Conservation (phyloP, 805 yeast genomes). For the Candida michaelii region DNA sequence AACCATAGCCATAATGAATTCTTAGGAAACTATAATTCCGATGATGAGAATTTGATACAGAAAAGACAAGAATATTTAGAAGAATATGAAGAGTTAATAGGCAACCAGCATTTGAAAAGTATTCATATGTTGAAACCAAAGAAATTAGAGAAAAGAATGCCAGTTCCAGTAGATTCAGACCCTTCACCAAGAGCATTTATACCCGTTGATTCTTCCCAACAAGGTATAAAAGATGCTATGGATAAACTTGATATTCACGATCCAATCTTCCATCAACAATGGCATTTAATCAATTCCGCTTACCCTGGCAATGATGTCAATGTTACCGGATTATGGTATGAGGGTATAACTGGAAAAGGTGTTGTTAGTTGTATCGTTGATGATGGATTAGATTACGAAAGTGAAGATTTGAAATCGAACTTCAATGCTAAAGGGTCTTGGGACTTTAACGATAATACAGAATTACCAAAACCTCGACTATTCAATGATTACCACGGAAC, state of each 20-base stretch:
- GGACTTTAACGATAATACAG: conserved; percentile 81
- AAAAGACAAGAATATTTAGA: conserved; percentile 29
- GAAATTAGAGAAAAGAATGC: conserved; percentile 54
- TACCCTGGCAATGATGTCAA: conserved; percentile 85
- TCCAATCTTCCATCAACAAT: conserved; percentile 80
- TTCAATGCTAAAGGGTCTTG: conserved; percentile 82
- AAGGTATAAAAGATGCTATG: conserved; percentile 45
- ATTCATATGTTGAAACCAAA: conserved; percentile 58
- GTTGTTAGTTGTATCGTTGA: conserved; percentile 87
- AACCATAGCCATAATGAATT: conserved; percentile 30
- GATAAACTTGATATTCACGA: conserved; percentile 65
- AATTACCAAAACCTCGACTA: conserved; percentile 77
- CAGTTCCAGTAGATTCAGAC: conserved; percentile 37
- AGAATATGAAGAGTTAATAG: conserved; percentile 25
- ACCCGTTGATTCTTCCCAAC: conserved; percentile 52
- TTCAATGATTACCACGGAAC: conserved; percentile 92
- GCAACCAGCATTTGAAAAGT: conserved; percentile 38
- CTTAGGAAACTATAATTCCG: conserved; percentile 37
- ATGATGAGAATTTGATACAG: conserved; percentile 22
- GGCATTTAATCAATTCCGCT: conserved; percentile 83
- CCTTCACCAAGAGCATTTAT: conserved; percentile 2
- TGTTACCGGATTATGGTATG: conserved; percentile 80
- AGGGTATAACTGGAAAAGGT: conserved; percentile 77
- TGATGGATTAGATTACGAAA: conserved; percentile 88
- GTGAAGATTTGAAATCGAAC: conserved; percentile 67